Evolutionary conservation across 345 rosid genomes (phyloP).

Genomic region (Euclidium syriacum): DNA sequence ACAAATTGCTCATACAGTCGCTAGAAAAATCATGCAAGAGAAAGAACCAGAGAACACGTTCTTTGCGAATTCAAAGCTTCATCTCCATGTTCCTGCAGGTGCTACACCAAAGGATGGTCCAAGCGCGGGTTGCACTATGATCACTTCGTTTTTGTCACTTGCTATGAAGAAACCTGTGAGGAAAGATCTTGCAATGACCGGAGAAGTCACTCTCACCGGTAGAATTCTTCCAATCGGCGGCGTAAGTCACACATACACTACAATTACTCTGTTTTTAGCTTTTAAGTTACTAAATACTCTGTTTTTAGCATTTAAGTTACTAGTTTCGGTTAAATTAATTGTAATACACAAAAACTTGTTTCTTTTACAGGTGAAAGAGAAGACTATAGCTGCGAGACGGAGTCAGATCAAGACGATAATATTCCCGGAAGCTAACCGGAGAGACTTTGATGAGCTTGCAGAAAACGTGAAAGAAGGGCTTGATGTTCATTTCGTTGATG

Average conservation of each 20-base stretch:
- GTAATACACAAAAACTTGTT: neutral
- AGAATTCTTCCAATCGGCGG: slow-evolving; percentile 88
- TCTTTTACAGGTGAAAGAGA: slow-evolving; percentile 75
- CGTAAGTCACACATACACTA: slow-evolving; percentile 37
- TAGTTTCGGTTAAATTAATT: neutral
- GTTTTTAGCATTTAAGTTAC: neutral
- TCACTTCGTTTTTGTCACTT: slow-evolving; percentile 81
- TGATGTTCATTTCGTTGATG: slow-evolving; percentile 74
- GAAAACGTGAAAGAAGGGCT: slow-evolving; percentile 80
- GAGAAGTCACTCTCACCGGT: slow-evolving; percentile 84
- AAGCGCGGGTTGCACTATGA: slow-evolving; percentile 96
- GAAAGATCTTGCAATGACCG: slow-evolving; percentile 94
- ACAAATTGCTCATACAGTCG: slow-evolving; percentile 76
- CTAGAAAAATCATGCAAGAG: slow-evolving; percentile 55
- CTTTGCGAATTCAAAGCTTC: slow-evolving; percentile 73
- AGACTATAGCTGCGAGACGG: slow-evolving; percentile 82
- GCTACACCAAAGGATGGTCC: slow-evolving; percentile 94
- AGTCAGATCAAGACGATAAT: slow-evolving; percentile 67
- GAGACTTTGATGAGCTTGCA: slow-evolving; percentile 78
- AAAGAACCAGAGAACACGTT: slow-evolving; percentile 57
- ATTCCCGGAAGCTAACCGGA: slow-evolving; percentile 72
- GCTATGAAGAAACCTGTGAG: slow-evolving; percentile 67
- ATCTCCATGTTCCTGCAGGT: slow-evolving; percentile 91
- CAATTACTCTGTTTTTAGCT: neutral
- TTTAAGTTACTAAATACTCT: neutral